Base-by-base conservation (phyloP, 345 rosid genomes). In the Triadica sebifera region DNA sequence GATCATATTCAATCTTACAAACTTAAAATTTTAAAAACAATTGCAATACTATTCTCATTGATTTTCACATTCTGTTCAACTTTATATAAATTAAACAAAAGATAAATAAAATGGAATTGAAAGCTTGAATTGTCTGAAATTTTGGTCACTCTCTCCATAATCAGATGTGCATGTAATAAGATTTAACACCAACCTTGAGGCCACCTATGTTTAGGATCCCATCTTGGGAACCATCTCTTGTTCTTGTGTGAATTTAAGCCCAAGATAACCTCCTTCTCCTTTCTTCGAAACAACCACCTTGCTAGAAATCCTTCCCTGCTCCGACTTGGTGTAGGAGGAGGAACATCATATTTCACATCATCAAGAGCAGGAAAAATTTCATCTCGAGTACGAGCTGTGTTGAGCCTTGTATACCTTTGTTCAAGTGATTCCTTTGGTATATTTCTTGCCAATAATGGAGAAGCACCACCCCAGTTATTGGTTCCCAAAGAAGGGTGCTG, bases 401-500 rank as follows among this genome's bases (percentile, higher is more conserved):
- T 79, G 73, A 87, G 86, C 74, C 78, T 79, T 19, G 46, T 13
- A 74, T 89, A 89, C 74, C 73, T 86, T 72, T 78, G 87, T 7
- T 87, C 86, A 12, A 89, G 88, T 19, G 90, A 84, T 68, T 86
- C 88, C 22, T 79, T 75, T 4, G 88, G 88, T 53, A 89, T 49
- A 81, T 85, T 69, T 63, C 87, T 81, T 72, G 90, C 89, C 68
- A 89, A 57, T 83, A 89, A 57, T 0, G 90, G 93, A 39, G 90
- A 89, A 5, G 84, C 85, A 39, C 87, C 87, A 0, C 93, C 93
- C 93, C 93, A 86, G 65, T 81, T 71, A 75, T 86, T 87, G 60
- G 83, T 84, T 41, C 89, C 89, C 45, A 70, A 51, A 59, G 88
- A 83, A 8, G 89, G 88, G 60, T 85, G 89, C 16, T 85, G 87